Evolutionary conservation across 192 early-diverging fungal species (phyloP), one percentile per base, ranked within the genome.

Genomic region (Coemansia nantahalensis): DNA sequence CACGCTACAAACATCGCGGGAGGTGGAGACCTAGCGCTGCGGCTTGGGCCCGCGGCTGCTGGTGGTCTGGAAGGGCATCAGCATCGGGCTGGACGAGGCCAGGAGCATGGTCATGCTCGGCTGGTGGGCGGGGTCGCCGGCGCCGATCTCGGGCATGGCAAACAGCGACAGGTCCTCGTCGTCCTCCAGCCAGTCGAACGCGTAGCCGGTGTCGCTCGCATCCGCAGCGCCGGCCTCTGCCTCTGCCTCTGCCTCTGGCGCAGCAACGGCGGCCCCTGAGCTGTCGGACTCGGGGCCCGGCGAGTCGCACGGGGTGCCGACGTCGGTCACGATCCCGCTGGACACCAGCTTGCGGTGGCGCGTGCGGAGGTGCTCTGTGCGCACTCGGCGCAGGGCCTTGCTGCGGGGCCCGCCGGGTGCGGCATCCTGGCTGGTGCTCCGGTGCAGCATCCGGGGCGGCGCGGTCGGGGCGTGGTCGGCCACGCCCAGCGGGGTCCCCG

Each of bases 141-240:
- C 15, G 18, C 39, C 30, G 22, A 75, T 43, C 31, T 53, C 55
- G 0, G 73, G 65, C 47, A 68, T 68, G 8, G 73, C 52, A 64
- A 76, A 76, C 42, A 76, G 41, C 16, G 51, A 44, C 48, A 76
- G 39, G 31, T 76, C 73, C 28, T 68, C 65, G 11, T 61, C 66
- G 51, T 68, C 66, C 41, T 76, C 73, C 22, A 76, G 53, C 73
- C 73, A 76, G 8, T 51, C 73, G 40, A 76, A 76, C 23, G 62
- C 62, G 37, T 76, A 76, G 1, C 43, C 66, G 21, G 56, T 31
- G 7, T 61, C 61, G 36, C 53, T 58, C 2, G 19, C 56, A 17
- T 41, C 51, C 1, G 48, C 45, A 7, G 26, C 10, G 8, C 32
- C 36, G n/a, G 15, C 17, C 8, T n/a, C 33, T 17, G 19, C 15